Percentiles rank a stretch among this genome's conserved stretches.
Evolutionary conservation across 495 filamentous ascomycete species (phyloP).

Genomic region (Tricharina praecox): DNA sequence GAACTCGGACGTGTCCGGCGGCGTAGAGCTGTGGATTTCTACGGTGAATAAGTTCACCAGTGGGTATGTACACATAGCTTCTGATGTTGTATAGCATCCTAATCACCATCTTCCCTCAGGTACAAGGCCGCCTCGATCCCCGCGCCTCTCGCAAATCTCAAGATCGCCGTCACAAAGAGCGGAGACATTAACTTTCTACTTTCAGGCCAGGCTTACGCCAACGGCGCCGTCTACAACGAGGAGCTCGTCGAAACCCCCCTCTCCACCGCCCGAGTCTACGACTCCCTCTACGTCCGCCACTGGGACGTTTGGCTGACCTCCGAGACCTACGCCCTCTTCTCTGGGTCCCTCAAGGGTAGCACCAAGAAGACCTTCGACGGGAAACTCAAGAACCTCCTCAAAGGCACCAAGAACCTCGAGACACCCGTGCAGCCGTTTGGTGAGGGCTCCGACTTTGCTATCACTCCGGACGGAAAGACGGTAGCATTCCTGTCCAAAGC

Average conservation of each 20-base stretch:
- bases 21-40: conserved; percentile 41
- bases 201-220: conserved; percentile 42
- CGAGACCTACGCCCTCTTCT: conserved; percentile 57
- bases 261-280: conserved; percentile 49
- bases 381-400: conserved; percentile 41
- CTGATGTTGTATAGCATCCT: too few species aligned
- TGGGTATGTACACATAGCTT: conserved; percentile 20
- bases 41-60: conserved; percentile 29
- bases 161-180: conserved; percentile 34
- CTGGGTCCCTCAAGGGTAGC: conserved; percentile 42
- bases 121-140: conserved; percentile 49
- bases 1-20: conserved; percentile 7
- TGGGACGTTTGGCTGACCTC: conserved; percentile 58
- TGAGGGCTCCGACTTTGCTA: conserved; percentile 40
- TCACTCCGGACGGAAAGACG: conserved; percentile 32
- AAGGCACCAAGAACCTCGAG: conserved; percentile 34
- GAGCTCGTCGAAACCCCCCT: conserved; percentile 38
- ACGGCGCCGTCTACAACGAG: conserved; percentile 45
- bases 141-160: conserved; percentile 57
- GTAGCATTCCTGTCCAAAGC: conserved; percentile 78
- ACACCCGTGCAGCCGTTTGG: conserved; percentile 45
- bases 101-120: conserved; percentile 19
- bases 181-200: conserved; percentile 52
- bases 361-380: conserved; percentile 30
- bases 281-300: conserved; percentile 54